Evolutionary conservation across 2,329 filamentous ascomycete species (phyloP).

Genomic region (Calonectria naviculata): DNA sequence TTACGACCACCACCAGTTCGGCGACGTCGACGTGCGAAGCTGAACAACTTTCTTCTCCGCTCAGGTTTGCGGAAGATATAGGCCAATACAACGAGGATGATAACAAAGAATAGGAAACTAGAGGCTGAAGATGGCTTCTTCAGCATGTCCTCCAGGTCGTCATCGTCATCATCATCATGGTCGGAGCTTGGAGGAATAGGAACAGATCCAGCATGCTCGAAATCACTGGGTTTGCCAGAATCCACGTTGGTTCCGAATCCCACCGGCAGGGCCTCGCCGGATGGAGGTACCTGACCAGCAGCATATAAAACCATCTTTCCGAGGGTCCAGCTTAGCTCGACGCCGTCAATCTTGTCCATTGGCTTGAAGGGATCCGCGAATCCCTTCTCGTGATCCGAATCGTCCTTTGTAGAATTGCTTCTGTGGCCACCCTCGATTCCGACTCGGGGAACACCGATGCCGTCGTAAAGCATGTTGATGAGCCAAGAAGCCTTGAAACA

Average conservation of each 20-base stretch:
- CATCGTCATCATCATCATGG: conserved; percentile 64
- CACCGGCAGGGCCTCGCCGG: conserved; percentile 73
- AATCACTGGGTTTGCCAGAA: conserved; percentile 75
- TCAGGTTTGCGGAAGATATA: conserved; percentile 86
- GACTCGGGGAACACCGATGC: conserved; percentile 90
- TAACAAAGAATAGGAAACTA: conserved; percentile 80
- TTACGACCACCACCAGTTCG: conserved; percentile 45
- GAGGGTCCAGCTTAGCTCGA: conserved; percentile 96
- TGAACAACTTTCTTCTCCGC: conserved; percentile 60
- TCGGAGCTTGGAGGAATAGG: conserved; percentile 49
- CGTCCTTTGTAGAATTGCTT: conserved; percentile 79
- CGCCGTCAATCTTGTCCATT: conserved; percentile 89
- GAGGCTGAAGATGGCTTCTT: conserved; percentile 76
- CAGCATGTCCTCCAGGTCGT: conserved; percentile 74
- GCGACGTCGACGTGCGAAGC: conserved; percentile 42
- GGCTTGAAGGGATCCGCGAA: conserved; percentile 90
- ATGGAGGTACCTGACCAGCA: conserved; percentile 83
- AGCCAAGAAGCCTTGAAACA: conserved; percentile 99
- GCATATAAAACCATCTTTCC: conserved; percentile 98
- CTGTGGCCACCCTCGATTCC: conserved; percentile 76
- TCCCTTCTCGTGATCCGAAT: conserved; percentile 73
- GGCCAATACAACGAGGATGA: conserved; percentile 75
- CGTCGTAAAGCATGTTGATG: conserved; percentile 95
- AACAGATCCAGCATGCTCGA: conserved; percentile 81
- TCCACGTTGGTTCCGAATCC: conserved; percentile 91